Evolutionary conservation across 1,139 yeast species (phyloP).

Genomic region (Nakaseomyces uthaithaninus): DNA sequence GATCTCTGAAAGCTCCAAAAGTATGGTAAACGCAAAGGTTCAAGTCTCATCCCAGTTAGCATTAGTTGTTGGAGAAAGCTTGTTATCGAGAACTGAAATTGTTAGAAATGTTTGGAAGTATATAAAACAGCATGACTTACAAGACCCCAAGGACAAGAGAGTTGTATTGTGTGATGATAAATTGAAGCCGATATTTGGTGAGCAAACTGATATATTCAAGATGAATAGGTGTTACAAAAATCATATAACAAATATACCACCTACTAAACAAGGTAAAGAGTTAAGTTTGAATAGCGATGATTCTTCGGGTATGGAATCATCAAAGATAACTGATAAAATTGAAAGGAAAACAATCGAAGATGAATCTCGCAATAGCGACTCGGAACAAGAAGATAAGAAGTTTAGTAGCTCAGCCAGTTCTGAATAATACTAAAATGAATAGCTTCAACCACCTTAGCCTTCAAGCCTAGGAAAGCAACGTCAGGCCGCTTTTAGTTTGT

Average conservation of each 20-base stretch:
- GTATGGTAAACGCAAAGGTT: conserved; percentile 2
- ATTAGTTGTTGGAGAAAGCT: conserved; percentile 4
- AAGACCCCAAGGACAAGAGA: conserved; percentile 58
- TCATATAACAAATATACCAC: conserved; percentile 7
- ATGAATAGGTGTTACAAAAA: conserved; percentile 48
- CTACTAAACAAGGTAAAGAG: too few relatives aligned
- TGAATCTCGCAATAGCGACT: too few relatives aligned
- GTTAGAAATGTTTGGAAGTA: conserved; percentile 52
- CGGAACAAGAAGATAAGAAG: too few relatives aligned
- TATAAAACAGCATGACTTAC: conserved; percentile 54
- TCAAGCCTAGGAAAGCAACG: too few relatives aligned
- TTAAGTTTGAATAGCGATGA: too few relatives aligned
- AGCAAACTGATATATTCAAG: conserved; percentile 50
- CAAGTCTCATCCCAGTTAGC: conserved; percentile 2
- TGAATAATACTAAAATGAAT: too few relatives aligned
- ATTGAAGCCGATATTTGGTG: conserved; percentile 49
- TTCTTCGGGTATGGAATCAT: too few relatives aligned
- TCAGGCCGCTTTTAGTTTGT: too few relatives aligned
- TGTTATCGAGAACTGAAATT: conserved; percentile 7
- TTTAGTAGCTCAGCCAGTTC: too few relatives aligned
- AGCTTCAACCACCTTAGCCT: too few relatives aligned
- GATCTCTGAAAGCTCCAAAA: background rate
- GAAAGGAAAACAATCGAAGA: too few relatives aligned
- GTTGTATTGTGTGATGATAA: conserved; percentile 59
- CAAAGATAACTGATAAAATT: too few relatives aligned